phyloP scores from a whole-genome alignment of 2,329 filamentous ascomycete genomes.

The Acrocalymma vagum region DNA sequence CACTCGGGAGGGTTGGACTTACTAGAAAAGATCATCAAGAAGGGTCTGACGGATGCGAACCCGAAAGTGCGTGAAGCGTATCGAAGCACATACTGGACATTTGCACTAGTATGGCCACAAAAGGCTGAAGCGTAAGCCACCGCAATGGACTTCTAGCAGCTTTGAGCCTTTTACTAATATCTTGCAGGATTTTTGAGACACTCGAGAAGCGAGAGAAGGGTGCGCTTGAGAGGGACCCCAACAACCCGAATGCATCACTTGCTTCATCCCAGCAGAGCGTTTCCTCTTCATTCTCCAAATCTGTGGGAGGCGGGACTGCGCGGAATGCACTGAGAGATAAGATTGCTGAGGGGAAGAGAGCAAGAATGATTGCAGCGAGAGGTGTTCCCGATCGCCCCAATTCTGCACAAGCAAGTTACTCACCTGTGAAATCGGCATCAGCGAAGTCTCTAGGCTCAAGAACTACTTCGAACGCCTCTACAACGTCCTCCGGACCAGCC shows the following conservation, averaged over 20 bases:
- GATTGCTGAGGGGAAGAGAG: constrained; percentile 81
- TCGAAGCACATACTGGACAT: constrained; percentile 87
- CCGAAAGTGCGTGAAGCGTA: constrained; percentile 88
- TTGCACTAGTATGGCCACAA: constrained; percentile 78
- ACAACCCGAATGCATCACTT: constrained; percentile 75
- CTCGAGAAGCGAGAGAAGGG: constrained; percentile 82
- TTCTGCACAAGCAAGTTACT: constrained; percentile 64
- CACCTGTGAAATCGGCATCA: constrained; percentile 52
- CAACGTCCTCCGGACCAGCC: constrained; percentile 36
- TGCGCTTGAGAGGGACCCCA: constrained; percentile 81
- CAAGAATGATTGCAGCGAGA: constrained; percentile 55
- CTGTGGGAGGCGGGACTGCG: constrained; percentile 57
- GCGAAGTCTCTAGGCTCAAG: constrained; percentile 42
- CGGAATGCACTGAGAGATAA: constrained; percentile 76
- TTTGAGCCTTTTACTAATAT: too few species aligned
- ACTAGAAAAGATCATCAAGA: constrained; percentile 88
- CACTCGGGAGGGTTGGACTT: constrained; percentile 83
- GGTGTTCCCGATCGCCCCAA: constrained; percentile 62
- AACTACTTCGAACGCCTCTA: constrained; percentile 37
- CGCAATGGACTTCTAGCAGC: neutral
- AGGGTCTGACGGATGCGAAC: constrained; percentile 88
- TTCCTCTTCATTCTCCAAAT: constrained; percentile 50
- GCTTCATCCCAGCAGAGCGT: constrained; percentile 60
- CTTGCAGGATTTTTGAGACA: constrained; percentile 79
- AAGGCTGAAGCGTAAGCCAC: constrained; percentile 74